Evolutionary conservation across 1,284 basidiomycete species (phyloP), one percentile per base, ranked within the genome.

Genomic region (Waitea zeae): DNA sequence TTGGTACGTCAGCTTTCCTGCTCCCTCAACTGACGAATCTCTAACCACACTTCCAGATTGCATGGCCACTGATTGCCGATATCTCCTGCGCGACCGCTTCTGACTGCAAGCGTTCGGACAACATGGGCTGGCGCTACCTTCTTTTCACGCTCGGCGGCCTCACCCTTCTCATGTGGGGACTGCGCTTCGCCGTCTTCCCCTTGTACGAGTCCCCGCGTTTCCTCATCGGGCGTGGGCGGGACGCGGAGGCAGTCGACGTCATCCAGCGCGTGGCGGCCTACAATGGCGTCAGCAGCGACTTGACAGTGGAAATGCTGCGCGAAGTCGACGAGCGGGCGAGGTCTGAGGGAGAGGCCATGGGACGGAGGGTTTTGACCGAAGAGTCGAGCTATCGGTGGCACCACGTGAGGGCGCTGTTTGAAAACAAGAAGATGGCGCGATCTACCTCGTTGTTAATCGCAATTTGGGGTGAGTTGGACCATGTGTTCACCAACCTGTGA

Each of bases 101-200:
- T 34, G 44, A 52, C 2, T 64, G 64, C 35, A 39, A 54, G 3
- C 56, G 49, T 33, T 57, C 52, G 1, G 40, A 55, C 15, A 65
- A 67, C 40, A 66, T 62, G 64, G 67, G 74, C 47, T 78, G 74
- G 74, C 57, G 73, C 26, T 72, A 70, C 45, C 59, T 64, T 11
- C 50, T 62, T 14, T 57, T 58, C 47, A 56, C 56, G 46, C 40
- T 58, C 15, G 66, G 66, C 4, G 66, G 59, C 9, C 46, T 73
- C 34, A 70, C 59, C 29, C 50, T 76, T 39, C 46, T 67, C 32
- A 47, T 73, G 11, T 76, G 70, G 59, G 51, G 57, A 33, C 41
- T 69, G 36, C 72, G 76, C 34, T 67, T 71, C 52, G 62, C 74
- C 44, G 47, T 63, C 32, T 78, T 79, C 53, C 57, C 49, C 12